Percentiles rank a stretch among this genome's conserved stretches.
Evolutionary conservation across 495 filamentous ascomycete genomes (phyloP).

Genomic region (Pyrenopolyporus hunteri): DNA sequence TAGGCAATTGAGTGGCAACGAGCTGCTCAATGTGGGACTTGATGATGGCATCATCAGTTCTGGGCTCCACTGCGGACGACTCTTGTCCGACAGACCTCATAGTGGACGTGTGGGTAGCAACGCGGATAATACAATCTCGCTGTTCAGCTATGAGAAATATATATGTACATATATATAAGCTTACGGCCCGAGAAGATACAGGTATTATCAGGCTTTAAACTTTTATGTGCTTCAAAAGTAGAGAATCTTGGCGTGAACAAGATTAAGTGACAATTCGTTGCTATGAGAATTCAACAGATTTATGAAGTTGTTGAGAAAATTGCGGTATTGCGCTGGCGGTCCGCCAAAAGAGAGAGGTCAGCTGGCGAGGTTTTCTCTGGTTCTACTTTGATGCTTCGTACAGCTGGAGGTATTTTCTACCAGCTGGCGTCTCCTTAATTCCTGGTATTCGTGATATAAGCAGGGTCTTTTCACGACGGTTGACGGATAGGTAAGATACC

Average conservation of each 20-base stretch:
- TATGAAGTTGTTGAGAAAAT: background rate
- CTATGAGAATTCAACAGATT: background rate
- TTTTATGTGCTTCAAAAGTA: too few species aligned
- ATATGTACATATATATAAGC: background rate
- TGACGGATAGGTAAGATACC: too few species aligned
- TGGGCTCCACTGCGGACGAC: background rate
- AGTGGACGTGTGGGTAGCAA: background rate
- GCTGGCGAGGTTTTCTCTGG: too few species aligned
- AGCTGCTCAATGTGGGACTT: constrained; percentile 39
- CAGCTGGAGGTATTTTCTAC: too few species aligned
- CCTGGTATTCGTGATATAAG: too few species aligned
- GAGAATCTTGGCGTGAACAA: too few species aligned
- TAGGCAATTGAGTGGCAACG: constrained; percentile 39
- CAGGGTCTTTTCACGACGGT: too few species aligned
- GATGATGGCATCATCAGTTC: constrained; percentile 24
- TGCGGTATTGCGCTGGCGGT: background rate
- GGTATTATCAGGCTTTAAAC: too few species aligned
- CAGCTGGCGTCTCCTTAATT: too few species aligned
- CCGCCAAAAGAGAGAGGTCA: background rate
- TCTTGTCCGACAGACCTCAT: constrained; percentile 22
- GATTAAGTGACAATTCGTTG: too few species aligned
- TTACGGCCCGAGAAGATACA: background rate
- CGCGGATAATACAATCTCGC: background rate
- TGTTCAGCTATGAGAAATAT: background rate
- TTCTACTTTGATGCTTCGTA: too few species aligned